phyloP scores from a whole-genome alignment of 2,329 filamentous ascomycete species.

The Exophiala dermatitidis region DNA sequence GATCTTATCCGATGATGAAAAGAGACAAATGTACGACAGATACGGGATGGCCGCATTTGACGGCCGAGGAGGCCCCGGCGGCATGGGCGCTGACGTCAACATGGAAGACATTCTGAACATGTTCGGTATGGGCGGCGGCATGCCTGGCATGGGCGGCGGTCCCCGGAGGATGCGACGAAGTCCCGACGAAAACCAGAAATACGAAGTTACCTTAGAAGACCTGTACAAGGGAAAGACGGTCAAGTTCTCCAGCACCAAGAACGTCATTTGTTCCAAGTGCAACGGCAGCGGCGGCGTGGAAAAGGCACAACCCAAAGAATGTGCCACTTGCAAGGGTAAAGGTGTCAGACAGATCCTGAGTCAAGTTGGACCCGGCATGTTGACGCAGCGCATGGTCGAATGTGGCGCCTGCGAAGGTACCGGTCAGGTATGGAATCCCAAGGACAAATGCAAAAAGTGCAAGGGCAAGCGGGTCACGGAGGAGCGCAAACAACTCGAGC shows the following conservation, averaged over 20 bases:
- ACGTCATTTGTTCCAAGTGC: conserved; percentile 78
- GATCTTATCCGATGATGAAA: conserved; percentile 92
- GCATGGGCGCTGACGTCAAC: conserved; percentile 69
- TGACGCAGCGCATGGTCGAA: conserved; percentile 68
- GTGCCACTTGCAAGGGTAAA: conserved; percentile 74
- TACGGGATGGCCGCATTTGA: conserved; percentile 97
- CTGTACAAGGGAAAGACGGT: conserved; percentile 98
- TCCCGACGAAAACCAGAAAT: conserved; percentile 78
- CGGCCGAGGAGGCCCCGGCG: conserved; percentile 55
- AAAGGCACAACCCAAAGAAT: conserved; percentile 75
- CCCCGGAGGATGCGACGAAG: conserved; percentile 60
- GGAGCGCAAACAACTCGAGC: conserved; percentile 88
- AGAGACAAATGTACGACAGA: conserved; percentile 81
- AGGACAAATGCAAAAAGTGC: conserved; percentile 98
- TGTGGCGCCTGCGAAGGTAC: conserved; percentile 79
- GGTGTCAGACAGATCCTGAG: conserved; percentile 69
- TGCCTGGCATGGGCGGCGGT: conserved; percentile 48
- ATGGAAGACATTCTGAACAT: conserved; percentile 68
- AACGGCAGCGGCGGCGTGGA: conserved; percentile 87
- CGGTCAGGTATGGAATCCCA: conserved; percentile 86
- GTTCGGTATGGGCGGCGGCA: conserved; percentile 50
- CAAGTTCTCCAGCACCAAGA: conserved; percentile 92
- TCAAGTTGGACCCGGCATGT: conserved; percentile 77
- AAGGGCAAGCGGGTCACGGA: conserved; percentile 82
- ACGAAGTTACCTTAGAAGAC: conserved; percentile 86